phyloP scores from a whole-genome alignment of 78 protist genomes.

The Capsaspora owczarzaki region DNA sequence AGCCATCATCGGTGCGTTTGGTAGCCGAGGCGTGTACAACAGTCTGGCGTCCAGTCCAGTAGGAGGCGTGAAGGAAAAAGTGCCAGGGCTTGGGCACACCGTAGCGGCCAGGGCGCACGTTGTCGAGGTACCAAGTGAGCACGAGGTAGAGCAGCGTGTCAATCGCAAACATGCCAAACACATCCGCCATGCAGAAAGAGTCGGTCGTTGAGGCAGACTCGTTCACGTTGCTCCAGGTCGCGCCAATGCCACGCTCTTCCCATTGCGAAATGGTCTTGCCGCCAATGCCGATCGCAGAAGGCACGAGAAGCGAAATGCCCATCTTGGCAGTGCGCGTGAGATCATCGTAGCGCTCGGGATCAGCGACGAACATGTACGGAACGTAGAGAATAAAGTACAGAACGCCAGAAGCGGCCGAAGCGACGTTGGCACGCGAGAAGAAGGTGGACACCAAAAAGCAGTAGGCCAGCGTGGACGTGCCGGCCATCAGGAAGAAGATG shows the following conservation, averaged over 20 bases:
- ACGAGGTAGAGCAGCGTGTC: slow-evolving; percentile 30
- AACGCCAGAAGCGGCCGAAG: neutral
- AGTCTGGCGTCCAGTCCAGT: slow-evolving; percentile 28
- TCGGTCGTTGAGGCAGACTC: too few species aligned
- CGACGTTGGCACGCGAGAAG: neutral
- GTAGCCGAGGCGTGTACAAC: neutral
- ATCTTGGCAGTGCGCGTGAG: neutral
- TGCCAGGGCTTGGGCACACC: slow-evolving; percentile 49
- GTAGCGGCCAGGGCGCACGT: slow-evolving; percentile 48
- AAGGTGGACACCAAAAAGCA: neutral
- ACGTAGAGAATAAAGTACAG: neutral
- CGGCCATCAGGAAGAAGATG: neutral
- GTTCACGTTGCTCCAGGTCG: neutral
- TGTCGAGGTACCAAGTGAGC: slow-evolving; percentile 36
- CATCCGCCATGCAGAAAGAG: neutral
- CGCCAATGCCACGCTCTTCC: neutral
- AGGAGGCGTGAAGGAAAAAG: slow-evolving; percentile 41
- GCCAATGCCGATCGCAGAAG: neutral
- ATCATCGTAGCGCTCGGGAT: neutral
- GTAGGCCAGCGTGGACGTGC: neutral
- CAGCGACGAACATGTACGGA: neutral
- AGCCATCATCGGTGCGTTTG: neutral
- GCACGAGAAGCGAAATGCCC: neutral
- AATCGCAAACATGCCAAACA: neutral
- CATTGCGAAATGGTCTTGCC: neutral